A percentile compares a stretch with the other conserved stretches of the same genome.
phyloP scores from a whole-genome alignment of 192 early-diverging fungal species.

The Piromyces finnis region DNA sequence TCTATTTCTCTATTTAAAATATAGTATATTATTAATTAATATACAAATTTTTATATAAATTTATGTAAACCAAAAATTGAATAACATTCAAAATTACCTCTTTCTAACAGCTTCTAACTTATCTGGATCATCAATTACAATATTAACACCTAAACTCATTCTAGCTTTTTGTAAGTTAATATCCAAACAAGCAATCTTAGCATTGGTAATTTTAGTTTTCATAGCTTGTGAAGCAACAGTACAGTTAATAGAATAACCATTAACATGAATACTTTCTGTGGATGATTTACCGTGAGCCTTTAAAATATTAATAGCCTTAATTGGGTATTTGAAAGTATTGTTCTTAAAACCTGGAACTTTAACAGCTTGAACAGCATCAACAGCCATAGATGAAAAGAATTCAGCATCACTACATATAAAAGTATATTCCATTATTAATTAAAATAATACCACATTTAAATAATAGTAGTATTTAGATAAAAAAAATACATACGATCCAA shows the following conservation, averaged over 20 bases:
- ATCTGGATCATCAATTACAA: constrained; percentile 95
- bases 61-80: too few species aligned
- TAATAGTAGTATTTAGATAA: too few species aligned
- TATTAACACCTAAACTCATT: constrained; percentile 95
- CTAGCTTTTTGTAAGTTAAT: constrained; percentile 97
- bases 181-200: constrained; percentile 94
- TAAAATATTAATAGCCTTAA: constrained; percentile 91
- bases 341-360: constrained; percentile 69
- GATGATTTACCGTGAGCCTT: constrained; percentile 93
- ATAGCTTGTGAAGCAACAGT: constrained; percentile 91
- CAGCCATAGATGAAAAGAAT: constrained; percentile 90
- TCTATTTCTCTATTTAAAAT: constrained; percentile 60
- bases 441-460: too few species aligned
- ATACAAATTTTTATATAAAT: too few species aligned
- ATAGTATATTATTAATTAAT: not conserved
- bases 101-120: constrained; percentile 91
- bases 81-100: constrained; percentile 24
- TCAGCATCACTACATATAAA: constrained; percentile 60
- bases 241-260: constrained; percentile 94
- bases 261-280: constrained; percentile 68
- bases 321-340: constrained; percentile 70
- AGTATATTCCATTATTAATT: too few species aligned
- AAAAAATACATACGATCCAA: constrained; percentile 55
- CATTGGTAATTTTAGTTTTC: constrained; percentile 65
- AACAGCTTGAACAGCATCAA: constrained; percentile 82